These are phyloP conservation scores for Debaryomyces coudertii DNA, from an alignment of 1,139 yeast genomes.

Conservation along the genomic window DNA sequence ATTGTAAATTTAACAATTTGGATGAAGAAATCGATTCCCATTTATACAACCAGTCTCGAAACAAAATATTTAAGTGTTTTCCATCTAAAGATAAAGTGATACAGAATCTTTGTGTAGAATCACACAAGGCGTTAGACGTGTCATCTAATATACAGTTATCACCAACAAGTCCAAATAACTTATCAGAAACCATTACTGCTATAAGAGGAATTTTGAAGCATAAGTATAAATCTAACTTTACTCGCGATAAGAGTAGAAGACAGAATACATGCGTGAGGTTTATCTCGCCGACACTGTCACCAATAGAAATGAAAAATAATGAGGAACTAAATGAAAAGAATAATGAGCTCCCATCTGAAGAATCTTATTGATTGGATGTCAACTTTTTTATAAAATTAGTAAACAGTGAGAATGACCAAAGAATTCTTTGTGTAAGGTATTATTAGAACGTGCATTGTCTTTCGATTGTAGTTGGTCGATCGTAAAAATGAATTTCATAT, in stretches of 20 bases:
- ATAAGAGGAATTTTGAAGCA: slow-evolving; percentile 7
- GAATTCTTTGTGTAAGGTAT: too few relatives aligned
- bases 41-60: background rate
- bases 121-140: background rate
- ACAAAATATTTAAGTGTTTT: background rate
- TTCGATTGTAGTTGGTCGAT: too few relatives aligned
- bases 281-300: slow-evolving; percentile 4
- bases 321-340: background rate
- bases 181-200: slow-evolving; percentile 6
- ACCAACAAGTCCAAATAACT: slow-evolving; percentile 2
- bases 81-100: background rate
- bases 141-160: background rate
- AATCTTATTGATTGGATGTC: too few relatives aligned
- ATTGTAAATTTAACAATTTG: background rate
- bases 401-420: too few relatives aligned
- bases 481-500: too few relatives aligned
- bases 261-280: slow-evolving; percentile 4
- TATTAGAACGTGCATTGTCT: too few relatives aligned
- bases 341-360: background rate
- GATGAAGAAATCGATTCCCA: slow-evolving; percentile 5
- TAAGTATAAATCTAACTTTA: slow-evolving; percentile 8
- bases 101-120: background rate
- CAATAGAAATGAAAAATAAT: slow-evolving; percentile 7
- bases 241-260: background rate
- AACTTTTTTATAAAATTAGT: too few relatives aligned